These are phyloP conservation scores for Galeopsis tetrahit DNA, from an alignment of 257 asterid species.

Conservation along the genomic window DNA sequence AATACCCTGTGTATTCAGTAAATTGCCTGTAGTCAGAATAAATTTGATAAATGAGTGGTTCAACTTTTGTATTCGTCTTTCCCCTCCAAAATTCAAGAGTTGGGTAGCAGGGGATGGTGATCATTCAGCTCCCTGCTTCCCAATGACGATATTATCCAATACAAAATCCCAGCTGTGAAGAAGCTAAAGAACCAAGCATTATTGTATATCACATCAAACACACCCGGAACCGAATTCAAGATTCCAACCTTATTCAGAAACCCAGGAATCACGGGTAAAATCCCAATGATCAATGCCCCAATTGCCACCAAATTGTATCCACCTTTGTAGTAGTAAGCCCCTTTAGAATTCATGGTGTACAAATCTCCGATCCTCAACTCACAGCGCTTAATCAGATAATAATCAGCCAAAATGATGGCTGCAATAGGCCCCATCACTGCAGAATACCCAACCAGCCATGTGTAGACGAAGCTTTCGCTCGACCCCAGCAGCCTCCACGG, in stretches of 20 bases:
- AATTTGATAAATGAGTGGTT: no score
- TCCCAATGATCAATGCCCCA: slow-evolving; percentile 60
- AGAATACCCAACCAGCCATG: slow-evolving; percentile 89
- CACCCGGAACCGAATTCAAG: slow-evolving; percentile 44
- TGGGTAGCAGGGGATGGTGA: slow-evolving; percentile 46
- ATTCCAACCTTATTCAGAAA: slow-evolving; percentile 74
- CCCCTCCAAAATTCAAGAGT: neutral
- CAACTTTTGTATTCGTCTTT: no score
- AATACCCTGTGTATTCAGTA: no score
- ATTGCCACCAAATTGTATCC: slow-evolving; percentile 75
- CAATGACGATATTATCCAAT: slow-evolving; percentile 50
- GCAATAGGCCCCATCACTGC: slow-evolving; percentile 88
- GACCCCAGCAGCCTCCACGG: slow-evolving; percentile 90
- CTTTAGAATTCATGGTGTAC: slow-evolving; percentile 57
- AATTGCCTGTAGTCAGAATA: no score
- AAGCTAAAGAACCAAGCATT: slow-evolving; percentile 93
- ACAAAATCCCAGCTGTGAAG: slow-evolving; percentile 67
- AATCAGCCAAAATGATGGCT: slow-evolving; percentile 70
- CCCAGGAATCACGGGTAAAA: slow-evolving; percentile 91
- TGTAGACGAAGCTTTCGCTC: slow-evolving; percentile 88
- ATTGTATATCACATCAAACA: slow-evolving; percentile 48
- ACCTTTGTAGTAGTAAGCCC: slow-evolving; percentile 65
- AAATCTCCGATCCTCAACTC: slow-evolving; percentile 54
- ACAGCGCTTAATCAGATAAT: slow-evolving; percentile 51
- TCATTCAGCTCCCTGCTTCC: slow-evolving; percentile 33